Evolutionary conservation across 2,329 filamentous ascomycete species (phyloP), one percentile per base, ranked within the genome.

Genomic region (Penicillium expansum): DNA sequence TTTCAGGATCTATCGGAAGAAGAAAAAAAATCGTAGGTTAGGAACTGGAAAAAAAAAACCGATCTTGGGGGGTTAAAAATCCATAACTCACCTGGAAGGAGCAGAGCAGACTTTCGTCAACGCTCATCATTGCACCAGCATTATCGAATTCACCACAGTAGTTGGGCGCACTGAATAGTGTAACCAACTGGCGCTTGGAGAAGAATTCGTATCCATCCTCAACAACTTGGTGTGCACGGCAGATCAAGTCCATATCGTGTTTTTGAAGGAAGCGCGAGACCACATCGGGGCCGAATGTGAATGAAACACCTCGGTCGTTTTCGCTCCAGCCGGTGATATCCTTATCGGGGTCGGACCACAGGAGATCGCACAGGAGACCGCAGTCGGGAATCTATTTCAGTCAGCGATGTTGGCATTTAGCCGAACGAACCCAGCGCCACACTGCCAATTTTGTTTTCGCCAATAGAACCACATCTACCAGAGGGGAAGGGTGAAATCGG

Each of bases 111-210:
- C 92, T 97, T 83, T 97, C 94, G 75, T 97, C 94, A 38, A 99
- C 94, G 74, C 92, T 97, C 94, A 99, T 97, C 93, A 99, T 97
- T 64, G 94, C 94, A 75, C 94, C 94, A 52, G 93, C 93, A 73
- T 99, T 99, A 83, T 99, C 94, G 74, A 99, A 99, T 80, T 99
- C 94, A 77, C 93, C 93, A 71, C 93, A 99, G 83, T 99, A 99
- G 81, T 99, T 99, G 66, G 94, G 94, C 52, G 94, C 94, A 72
- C 91, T 96, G 82, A 99, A 99, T 57, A 99, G 82, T 56, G 94
- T 99, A 62, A 99, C 94, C 63, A 99, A 83, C 77, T 97, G 93
- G 68, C 94, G 88, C 81, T 97, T 97, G 60, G 92, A 96, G 82
- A 99, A 99, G 83, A 99, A 99, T 77, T 99, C 94, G 80, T 99